Percentiles rank a stretch among this genome's conserved stretches.
Conservation (phyloP, 768 basidiomycete genomes). For the Boletus pseudo-olivaceus region DNA sequence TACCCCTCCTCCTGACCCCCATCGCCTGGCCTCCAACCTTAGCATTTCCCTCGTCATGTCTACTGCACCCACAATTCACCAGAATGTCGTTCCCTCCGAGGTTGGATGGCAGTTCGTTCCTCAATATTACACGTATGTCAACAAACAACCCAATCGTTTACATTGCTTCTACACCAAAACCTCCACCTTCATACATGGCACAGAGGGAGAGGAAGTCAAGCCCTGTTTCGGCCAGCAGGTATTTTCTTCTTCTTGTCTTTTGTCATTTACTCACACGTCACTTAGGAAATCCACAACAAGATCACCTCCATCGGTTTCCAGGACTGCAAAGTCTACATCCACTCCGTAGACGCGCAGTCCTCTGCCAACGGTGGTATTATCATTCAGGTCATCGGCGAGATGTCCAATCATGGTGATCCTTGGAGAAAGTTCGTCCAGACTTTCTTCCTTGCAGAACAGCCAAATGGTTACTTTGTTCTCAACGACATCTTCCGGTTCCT, state of each 20-base stretch:
- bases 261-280: conserved; percentile 2
- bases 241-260: conserved; percentile 23
- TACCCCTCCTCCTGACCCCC: conserved; percentile 1
- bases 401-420: conserved; percentile 86
- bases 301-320: conserved; percentile 92
- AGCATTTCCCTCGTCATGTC: conserved; percentile 39
- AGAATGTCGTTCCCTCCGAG: conserved; percentile 82
- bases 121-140: conserved; percentile 99
- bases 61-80: conserved; percentile 45
- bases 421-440: conserved; percentile 99
- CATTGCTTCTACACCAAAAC: conserved; percentile 99
- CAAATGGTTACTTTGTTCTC: conserved; percentile 98
- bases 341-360: conserved; percentile 96
- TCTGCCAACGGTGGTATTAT: conserved; percentile 95
- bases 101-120: conserved; percentile 99
- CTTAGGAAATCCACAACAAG: conserved; percentile 93
- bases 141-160: conserved; percentile 93
- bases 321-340: conserved; percentile 98
- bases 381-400: conserved; percentile 99
- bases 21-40: not conserved
- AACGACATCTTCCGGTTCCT: conserved; percentile 99
- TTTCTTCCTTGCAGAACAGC: conserved; percentile 99
- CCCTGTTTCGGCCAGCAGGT: conserved; percentile 94
- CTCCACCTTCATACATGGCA: conserved; percentile 95
- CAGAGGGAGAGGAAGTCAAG: conserved; percentile 91